Conservation (phyloP, 176 grass and related monocot species). For the Juncus effusus region DNA sequence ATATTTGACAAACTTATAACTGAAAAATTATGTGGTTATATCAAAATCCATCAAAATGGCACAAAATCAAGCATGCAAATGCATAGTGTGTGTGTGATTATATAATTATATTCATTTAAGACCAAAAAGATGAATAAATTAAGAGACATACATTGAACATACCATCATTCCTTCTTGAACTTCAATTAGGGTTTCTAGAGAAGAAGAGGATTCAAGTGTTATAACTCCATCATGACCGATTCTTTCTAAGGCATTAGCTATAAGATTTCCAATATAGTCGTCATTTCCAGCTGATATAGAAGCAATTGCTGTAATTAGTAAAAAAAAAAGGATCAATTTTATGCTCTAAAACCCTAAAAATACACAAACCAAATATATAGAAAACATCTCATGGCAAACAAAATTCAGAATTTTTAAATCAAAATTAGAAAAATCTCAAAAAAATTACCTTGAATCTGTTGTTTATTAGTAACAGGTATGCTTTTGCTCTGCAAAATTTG, state of each 20-base stretch:
- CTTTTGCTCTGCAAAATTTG: conserved; percentile 54
- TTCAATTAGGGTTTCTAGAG: conserved; percentile 79
- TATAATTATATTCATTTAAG: neutral
- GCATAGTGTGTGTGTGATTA: neutral
- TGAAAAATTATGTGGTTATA: neutral
- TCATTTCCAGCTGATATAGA: conserved; percentile 92
- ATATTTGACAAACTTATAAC: conserved; percentile 17
- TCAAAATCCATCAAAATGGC: neutral
- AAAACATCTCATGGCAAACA: too few species aligned
- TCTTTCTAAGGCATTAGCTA: conserved; percentile 77
- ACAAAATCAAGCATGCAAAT: neutral
- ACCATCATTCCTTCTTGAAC: conserved; percentile 99
- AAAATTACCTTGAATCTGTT: conserved; percentile 75
- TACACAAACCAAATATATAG: too few species aligned
- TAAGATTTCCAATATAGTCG: conserved; percentile 79
- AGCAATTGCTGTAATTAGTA: conserved; percentile 65
- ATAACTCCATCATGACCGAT: conserved; percentile 94
- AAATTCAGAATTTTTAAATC: too few species aligned
- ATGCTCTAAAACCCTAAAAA: too few species aligned
- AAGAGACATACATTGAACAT: neutral
- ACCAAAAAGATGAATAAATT: conserved; percentile 9
- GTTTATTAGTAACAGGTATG: conserved; percentile 61
- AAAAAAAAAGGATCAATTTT: neutral
- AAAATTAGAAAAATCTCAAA: conserved; percentile 6
- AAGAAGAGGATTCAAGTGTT: conserved; percentile 87